Evolutionary conservation across 1,139 yeast genomes (phyloP), one percentile per base, ranked within the genome.

Genomic region (Geotrichum reessii): DNA sequence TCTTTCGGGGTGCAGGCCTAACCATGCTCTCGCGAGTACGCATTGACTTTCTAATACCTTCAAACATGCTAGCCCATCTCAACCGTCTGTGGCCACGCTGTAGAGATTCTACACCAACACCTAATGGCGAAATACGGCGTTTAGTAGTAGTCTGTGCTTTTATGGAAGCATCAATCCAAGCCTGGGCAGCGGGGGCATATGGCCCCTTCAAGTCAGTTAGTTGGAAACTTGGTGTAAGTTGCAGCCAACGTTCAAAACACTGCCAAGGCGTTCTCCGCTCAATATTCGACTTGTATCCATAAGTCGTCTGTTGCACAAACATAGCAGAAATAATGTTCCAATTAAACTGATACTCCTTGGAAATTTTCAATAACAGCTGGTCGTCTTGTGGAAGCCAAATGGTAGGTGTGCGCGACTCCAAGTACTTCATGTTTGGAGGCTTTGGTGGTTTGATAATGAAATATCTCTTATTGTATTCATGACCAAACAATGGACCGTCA

Each of bases 241-340:
- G 99, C 62, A 91, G 87, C 77, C 95, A 93, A 63, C 99, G 78
- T 72, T 93, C 99, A 76, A 93, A 93, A 70, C 98, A 93, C 70
- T 92, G 98, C 99, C 99, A 93, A 0, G 99, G 95, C 0, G 98
- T 93, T 68, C 99, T 81, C 66, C 98, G 81, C 71, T 93, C 98
- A 60, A 91, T 89, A 65, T 88, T 91, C 0, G 98, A 87, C 49
- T 85, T 82, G 70, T 89, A 89, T 17, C 86, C 83, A 68, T 79
- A 78, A 0, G 88, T 82, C 1, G 91, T 82, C 57, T 78, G 78
- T 2, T 84, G 80, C 0, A 86, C 77, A 79, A 93, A 76, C 69
- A 87, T 89, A 22, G 92, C 88, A 0, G 97, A 83, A 17, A 93
- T 89, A 54, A 92, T 80, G 61, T 86, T 93, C 99, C 99, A 93